Percentiles rank a stretch among this genome's conserved stretches.
Conservation (phyloP, 2,329 filamentous ascomycete species). For the Zymoseptoria ardabiliae region DNA sequence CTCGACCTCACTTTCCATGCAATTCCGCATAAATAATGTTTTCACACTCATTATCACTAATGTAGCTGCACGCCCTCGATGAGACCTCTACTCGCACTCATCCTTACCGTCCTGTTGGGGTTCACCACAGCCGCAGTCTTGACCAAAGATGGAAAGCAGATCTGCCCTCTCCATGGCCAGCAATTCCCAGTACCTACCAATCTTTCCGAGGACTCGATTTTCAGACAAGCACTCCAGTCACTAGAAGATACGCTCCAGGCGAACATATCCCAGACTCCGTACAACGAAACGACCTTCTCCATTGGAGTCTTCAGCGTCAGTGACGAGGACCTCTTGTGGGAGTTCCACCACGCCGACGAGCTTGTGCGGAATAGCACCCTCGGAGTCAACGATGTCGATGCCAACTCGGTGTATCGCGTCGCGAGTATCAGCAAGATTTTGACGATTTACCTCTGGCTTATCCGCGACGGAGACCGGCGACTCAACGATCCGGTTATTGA, state of each 20-base stretch:
- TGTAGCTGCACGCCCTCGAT: too few relatives aligned
- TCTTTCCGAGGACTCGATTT: slow-evolving; percentile 6
- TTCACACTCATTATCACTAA: too few relatives aligned
- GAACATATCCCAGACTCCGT: slow-evolving; percentile 10
- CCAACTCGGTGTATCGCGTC: slow-evolving; percentile 15
- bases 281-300: slow-evolving; percentile 16
- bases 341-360: slow-evolving; percentile 13
- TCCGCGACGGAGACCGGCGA: slow-evolving; percentile 10
- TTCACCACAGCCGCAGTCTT: too few relatives aligned
- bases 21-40: too few relatives aligned
- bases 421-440: slow-evolving; percentile 16
- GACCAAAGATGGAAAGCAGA: background rate
- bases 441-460: slow-evolving; percentile 16
- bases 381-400: slow-evolving; percentile 12
- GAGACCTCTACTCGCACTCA: too few relatives aligned
- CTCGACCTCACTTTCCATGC: too few relatives aligned
- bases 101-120: too few relatives aligned
- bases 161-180: slow-evolving; percentile 18
- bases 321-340: slow-evolving; percentile 8
- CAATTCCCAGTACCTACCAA: slow-evolving; percentile 12
- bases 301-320: slow-evolving; percentile 12
- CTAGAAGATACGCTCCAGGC: slow-evolving; percentile 11
- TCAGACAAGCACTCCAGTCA: slow-evolving; percentile 7
- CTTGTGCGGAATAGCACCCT: slow-evolving; percentile 7
- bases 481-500: slow-evolving; percentile 35